Percentiles rank a stretch among this genome's conserved stretches.
Evolutionary conservation across 1,284 basidiomycete genomes (phyloP).

Genomic region (Naganishia sp.): DNA sequence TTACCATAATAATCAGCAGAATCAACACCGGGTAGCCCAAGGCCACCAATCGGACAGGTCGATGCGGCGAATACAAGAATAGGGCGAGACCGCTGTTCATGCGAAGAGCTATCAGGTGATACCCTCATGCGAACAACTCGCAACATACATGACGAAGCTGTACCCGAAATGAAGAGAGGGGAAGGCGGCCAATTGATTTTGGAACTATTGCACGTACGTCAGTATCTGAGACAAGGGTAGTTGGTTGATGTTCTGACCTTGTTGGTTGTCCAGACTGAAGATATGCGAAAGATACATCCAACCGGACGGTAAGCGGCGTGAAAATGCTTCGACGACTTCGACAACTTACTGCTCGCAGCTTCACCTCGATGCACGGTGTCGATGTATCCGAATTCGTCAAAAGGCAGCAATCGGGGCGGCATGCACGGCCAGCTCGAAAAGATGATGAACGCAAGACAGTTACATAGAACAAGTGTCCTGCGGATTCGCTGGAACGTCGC

Average conservation of each 20-base stretch:
- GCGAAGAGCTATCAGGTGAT: too few relatives aligned
- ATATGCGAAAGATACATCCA: not conserved
- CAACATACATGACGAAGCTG: conserved; percentile 45
- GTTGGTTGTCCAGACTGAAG: conserved; percentile 42
- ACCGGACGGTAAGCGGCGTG: not conserved
- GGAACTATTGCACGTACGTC: conserved; percentile 37
- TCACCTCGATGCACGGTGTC: conserved; percentile 47
- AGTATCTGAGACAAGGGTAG: not conserved
- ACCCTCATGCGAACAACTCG: too few relatives aligned
- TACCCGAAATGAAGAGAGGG: conserved; percentile 37
- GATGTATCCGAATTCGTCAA: conserved; percentile 43
- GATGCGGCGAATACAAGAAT: conserved; percentile 45
- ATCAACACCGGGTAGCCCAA: conserved; percentile 47
- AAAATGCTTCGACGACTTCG: not conserved
- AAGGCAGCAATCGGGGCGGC: conserved; percentile 49
- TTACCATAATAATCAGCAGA: conserved; percentile 49
- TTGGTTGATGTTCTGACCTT: conserved; percentile 35
- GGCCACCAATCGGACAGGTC: conserved; percentile 35
- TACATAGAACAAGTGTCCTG: conserved; percentile 50
- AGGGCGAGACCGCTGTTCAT: conserved; percentile 43
- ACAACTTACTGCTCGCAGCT: conserved; percentile 41
- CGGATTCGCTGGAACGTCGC: conserved; percentile 46
- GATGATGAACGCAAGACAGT: conserved; percentile 51
- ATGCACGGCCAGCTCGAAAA: conserved; percentile 54
- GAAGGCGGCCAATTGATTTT: conserved; percentile 49